Percentiles rank a stretch among this genome's conserved stretches.
These are phyloP conservation scores for Tolypocladium sp. DNA, from an alignment of 2,329 filamentous ascomycete species.

Conservation along the genomic window DNA sequence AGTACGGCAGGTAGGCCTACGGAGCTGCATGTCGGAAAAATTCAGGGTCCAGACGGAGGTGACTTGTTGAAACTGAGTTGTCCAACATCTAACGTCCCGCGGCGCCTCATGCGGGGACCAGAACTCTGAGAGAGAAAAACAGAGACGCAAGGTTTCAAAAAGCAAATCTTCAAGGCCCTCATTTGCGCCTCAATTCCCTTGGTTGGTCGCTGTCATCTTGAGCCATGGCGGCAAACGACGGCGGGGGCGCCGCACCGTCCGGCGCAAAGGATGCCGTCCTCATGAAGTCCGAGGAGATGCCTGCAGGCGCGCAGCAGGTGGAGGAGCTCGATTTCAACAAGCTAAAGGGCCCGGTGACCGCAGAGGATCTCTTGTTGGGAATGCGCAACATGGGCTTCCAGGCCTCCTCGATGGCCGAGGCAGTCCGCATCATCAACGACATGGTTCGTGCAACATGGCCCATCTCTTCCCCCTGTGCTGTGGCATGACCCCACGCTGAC, in stretches of 20 bases:
- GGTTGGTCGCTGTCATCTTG: background rate
- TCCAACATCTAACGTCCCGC: background rate
- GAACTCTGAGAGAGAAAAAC: background rate
- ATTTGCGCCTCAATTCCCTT: background rate
- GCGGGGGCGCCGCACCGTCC: constrained; percentile 39
- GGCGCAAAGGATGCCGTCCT: constrained; percentile 73
- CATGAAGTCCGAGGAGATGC: constrained; percentile 73
- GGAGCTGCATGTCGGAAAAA: background rate
- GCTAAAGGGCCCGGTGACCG: constrained; percentile 69
- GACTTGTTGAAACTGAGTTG: background rate
- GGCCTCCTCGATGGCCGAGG: constrained; percentile 67
- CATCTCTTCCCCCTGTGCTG: background rate
- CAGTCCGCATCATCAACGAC: constrained; percentile 83
- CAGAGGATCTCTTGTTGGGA: constrained; percentile 70
- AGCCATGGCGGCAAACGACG: constrained; percentile 23
- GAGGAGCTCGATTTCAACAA: constrained; percentile 89
- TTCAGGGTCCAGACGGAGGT: background rate
- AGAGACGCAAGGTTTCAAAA: background rate
- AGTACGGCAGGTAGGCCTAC: background rate
- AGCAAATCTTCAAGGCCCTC: background rate
- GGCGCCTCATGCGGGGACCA: background rate
- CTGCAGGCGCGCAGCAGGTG: constrained; percentile 69
- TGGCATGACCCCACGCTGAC: constrained; percentile 4
- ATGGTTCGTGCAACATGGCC: constrained; percentile 55
- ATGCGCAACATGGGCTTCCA: constrained; percentile 80